phyloP scores from a whole-genome alignment of 352 stramenopile species.

The Globisporangium nodosum region DNA sequence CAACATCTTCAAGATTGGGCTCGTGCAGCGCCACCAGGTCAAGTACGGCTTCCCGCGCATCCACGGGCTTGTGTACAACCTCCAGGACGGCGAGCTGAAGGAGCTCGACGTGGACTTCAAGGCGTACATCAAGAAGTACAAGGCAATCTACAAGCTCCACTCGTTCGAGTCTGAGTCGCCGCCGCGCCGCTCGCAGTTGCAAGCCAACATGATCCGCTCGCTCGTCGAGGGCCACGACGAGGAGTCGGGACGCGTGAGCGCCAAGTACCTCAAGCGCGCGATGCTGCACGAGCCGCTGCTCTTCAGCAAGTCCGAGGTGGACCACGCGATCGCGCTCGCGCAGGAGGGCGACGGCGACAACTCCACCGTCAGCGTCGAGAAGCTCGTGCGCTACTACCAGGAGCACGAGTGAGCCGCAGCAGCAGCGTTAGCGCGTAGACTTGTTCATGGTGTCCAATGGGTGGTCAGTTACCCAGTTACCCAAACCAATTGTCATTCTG shows the following conservation, averaged over 20 bases:
- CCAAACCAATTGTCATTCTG: too few species aligned
- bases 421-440: not conserved
- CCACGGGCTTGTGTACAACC: slow-evolving; percentile 85
- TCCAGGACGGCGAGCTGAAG: slow-evolving; percentile 77
- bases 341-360: slow-evolving; percentile 30
- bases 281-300: slow-evolving; percentile 75
- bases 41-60: slow-evolving; percentile 88
- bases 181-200: slow-evolving; percentile 53
- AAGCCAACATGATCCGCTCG: slow-evolving; percentile 67
- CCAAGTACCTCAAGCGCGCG: slow-evolving; percentile 53
- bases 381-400: slow-evolving; percentile 29
- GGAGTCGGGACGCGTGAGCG: slow-evolving; percentile 40
- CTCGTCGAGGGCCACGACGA: slow-evolving; percentile 61
- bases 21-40: slow-evolving; percentile 83
- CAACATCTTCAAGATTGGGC: slow-evolving; percentile 88
- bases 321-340: slow-evolving; percentile 42
- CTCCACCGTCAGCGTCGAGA: slow-evolving; percentile 44
- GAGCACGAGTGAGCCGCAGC: not conserved
- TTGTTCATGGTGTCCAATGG: too few species aligned
- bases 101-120: slow-evolving; percentile 83
- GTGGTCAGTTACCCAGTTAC: too few species aligned
- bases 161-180: slow-evolving; percentile 48
- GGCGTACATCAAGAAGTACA: slow-evolving; percentile 72
- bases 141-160: slow-evolving; percentile 77
- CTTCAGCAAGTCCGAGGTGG: slow-evolving; percentile 70